A percentile compares a stretch with the other conserved stretches of the same genome.
Evolutionary conservation across 768 basidiomycete genomes (phyloP).

Genomic region (Fibroporia radiculosa): DNA sequence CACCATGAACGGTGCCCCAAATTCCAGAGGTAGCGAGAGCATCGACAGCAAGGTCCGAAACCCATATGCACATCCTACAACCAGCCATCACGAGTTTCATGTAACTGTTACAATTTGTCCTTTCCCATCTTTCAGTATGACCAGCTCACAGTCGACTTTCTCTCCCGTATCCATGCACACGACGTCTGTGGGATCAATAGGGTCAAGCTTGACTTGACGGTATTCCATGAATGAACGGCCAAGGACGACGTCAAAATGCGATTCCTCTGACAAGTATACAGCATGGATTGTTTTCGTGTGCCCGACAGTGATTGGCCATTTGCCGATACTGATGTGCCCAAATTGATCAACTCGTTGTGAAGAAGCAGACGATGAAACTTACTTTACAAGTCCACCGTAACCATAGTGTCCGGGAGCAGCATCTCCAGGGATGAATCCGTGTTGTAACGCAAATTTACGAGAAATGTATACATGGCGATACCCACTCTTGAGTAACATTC

Average conservation of each 20-base stretch:
- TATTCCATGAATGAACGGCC: slow-evolving; percentile 82
- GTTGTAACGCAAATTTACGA: slow-evolving; percentile 80
- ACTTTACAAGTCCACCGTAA: slow-evolving; percentile 82
- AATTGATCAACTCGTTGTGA: background rate
- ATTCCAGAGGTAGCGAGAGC: no score
- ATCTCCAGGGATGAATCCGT: slow-evolving; percentile 83
- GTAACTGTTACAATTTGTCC: slow-evolving; percentile 90
- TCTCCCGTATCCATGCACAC: slow-evolving; percentile 90
- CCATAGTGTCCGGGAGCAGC: slow-evolving; percentile 88
- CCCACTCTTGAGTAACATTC: slow-evolving; percentile 90
- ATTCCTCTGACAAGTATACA: slow-evolving; percentile 90
- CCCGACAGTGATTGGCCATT: slow-evolving; percentile 75
- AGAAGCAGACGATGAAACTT: slow-evolving; percentile 6
- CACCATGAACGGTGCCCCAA: no score
- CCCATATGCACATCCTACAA: no score
- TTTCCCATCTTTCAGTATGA: slow-evolving; percentile 85
- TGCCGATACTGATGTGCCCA: slow-evolving; percentile 47
- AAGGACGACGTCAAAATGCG: slow-evolving; percentile 92
- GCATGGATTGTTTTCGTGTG: slow-evolving; percentile 32
- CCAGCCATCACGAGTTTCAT: slow-evolving; percentile 21
- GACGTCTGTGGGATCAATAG: slow-evolving; percentile 82
- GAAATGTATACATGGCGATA: slow-evolving; percentile 95
- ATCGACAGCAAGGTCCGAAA: no score
- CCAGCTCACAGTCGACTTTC: slow-evolving; percentile 85
- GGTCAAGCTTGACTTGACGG: slow-evolving; percentile 68